Conservation (phyloP, 1,139 yeast species). For the Blastobotrys buckinghamii region DNA sequence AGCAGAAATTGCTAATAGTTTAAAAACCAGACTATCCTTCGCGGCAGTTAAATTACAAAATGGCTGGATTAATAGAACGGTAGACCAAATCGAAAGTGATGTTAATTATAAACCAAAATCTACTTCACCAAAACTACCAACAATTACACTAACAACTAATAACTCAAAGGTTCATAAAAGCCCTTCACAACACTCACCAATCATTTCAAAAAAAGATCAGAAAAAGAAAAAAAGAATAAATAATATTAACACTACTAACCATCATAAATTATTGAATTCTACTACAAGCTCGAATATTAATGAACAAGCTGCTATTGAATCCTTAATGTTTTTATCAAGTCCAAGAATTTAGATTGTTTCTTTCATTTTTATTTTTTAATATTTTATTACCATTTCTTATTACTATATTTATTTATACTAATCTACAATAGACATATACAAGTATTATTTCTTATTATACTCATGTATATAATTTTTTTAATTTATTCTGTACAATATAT, state of each 20-base stretch:
- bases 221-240: constrained; percentile 2
- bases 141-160: no score
- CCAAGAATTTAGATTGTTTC: constrained; percentile 25
- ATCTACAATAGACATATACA: background rate
- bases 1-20: constrained; percentile 38
- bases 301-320: constrained; percentile 44
- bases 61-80: constrained; percentile 28
- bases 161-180: constrained; percentile 3
- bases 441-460: background rate
- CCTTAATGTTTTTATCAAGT: constrained; percentile 42
- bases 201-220: background rate
- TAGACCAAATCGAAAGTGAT: constrained; percentile 19
- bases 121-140: background rate
- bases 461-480: no score
- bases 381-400: background rate
- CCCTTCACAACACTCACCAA: background rate
- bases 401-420: background rate
- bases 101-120: background rate
- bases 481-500: no score
- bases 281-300: constrained; percentile 7
- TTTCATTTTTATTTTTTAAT: no score
- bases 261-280: background rate
- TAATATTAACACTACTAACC: background rate
- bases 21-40: constrained; percentile 42
- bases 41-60: constrained; percentile 42